These are phyloP conservation scores for Neofusicoccum ribis DNA, from an alignment of 2,329 filamentous ascomycete genomes.

Conservation along the genomic window DNA sequence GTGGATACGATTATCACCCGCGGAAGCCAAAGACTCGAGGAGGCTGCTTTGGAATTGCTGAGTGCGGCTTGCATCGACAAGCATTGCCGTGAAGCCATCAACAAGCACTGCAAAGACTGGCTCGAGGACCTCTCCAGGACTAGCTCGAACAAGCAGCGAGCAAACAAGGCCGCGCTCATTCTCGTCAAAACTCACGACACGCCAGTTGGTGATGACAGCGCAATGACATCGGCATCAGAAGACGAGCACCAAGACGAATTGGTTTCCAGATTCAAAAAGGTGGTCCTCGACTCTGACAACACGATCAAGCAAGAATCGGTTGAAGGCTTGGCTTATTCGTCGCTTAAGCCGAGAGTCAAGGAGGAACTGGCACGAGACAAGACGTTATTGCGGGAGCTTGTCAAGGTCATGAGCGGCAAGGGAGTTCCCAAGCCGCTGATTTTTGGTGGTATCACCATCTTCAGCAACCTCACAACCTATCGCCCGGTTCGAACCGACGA, in stretches of 20 bases:
- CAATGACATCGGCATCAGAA: conserved; percentile 22
- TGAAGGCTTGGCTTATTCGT: conserved; percentile 90
- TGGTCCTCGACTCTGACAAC: conserved; percentile 62
- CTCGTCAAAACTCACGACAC: conserved; percentile 57
- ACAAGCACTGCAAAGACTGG: conserved; percentile 84
- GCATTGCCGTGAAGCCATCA: conserved; percentile 77
- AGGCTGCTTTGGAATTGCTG: conserved; percentile 82
- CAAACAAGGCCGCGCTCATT: conserved; percentile 55
- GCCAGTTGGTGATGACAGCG: conserved; percentile 22
- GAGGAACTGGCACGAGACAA: conserved; percentile 72
- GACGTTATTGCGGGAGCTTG: conserved; percentile 67
- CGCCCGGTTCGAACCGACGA: conserved; percentile 78
- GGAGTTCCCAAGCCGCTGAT: conserved; percentile 59
- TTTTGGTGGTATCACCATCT: conserved; percentile 83
- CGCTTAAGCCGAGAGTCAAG: conserved; percentile 81
- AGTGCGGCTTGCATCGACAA: conserved; percentile 88
- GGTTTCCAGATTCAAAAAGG: conserved; percentile 60
- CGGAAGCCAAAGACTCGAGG: conserved; percentile 83
- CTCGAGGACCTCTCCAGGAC: conserved; percentile 80
- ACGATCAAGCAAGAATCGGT: conserved; percentile 68
- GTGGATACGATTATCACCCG: conserved; percentile 75
- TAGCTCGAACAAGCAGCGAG: conserved; percentile 59
- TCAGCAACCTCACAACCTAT: conserved; percentile 83
- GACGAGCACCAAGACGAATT: conserved; percentile 44
- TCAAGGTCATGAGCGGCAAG: conserved; percentile 56